Base-by-base conservation (phyloP, 352 stramenopile genomes). In the Pythium aphanidermatum region DNA sequence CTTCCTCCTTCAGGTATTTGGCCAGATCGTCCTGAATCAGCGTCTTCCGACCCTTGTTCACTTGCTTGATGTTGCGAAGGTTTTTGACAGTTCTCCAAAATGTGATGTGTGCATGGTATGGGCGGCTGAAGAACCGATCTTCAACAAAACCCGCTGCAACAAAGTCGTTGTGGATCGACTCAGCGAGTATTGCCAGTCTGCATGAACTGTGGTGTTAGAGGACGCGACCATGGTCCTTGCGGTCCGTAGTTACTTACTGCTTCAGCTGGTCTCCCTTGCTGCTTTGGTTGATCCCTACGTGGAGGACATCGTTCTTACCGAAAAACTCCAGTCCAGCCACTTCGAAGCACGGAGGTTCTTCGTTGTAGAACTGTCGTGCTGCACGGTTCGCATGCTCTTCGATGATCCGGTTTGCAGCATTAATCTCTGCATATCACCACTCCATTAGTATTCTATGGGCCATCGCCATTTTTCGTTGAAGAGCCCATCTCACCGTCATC, bases 71-170 rank as follows among this genome's bases (percentile, higher is more conserved):
- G 19, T 65, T 26, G 13, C 56, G n/a, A 11, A 52, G 60, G 31
- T 66, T 46, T 11, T 58, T 63, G 2, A 54, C 62, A 13, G 50
- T 50, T 40, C 75, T 79, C 65, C 68, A 79, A 21, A 79, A 63
- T 9, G 68, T 74, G 44, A 74, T 12, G 49, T 79, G 68, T 10
- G 68, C 58, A 3, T 36, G 51, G 46, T 63, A 75, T n/a, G 65
- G 62, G n/a, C 32, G 52, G 11, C 50, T 46, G 28, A 74, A 65
- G 3, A 11, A 30, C 28, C 30, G 21, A 7, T 68, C 59, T 4
- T 53, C 56, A 14, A 59, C 62, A 38, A 75, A 43, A 5, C 59
- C 65, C n/a, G 60, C 36, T 6, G 17, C 25, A 4, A 46, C 11
- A 37, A 63, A 74, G 4, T 54, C 43, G 8, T 30, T 21, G 38